Conservation (phyloP, 345 rosid genomes). For the Nasturtium officinale region DNA sequence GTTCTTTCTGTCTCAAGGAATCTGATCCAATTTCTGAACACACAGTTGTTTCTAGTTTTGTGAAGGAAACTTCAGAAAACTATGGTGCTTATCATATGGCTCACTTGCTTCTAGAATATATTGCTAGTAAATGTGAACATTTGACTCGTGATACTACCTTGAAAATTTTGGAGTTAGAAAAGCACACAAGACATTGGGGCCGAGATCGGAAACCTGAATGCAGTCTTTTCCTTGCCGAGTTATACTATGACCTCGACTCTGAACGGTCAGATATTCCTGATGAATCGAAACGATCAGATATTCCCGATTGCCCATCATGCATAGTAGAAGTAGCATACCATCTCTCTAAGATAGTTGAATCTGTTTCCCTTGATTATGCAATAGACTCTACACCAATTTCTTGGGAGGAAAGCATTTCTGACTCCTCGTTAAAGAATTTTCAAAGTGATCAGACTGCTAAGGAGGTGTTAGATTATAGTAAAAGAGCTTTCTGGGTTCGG, state of each 20-base stretch:
- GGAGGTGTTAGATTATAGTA: conserved; percentile 44
- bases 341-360: conserved; percentile 87
- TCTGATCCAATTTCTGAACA: conserved; percentile 53
- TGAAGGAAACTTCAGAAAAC: conserved; percentile 68
- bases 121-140: conserved; percentile 52
- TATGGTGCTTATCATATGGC: conserved; percentile 85
- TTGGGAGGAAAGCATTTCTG: conserved; percentile 37
- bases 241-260: conserved; percentile 74
- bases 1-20: conserved; percentile 46
- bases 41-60: conserved; percentile 55
- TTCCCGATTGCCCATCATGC: conserved; percentile 56
- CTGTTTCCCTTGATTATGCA: conserved; percentile 70
- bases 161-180: conserved; percentile 83
- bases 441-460: conserved; percentile 46
- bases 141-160: conserved; percentile 52
- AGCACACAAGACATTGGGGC: conserved; percentile 81
- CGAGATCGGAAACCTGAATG: conserved; percentile 82
- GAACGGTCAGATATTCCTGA: conserved; percentile 54
- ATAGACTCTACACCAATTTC: conserved; percentile 45
- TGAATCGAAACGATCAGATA: conserved; percentile 54
- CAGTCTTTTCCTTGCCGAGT: conserved; percentile 89
- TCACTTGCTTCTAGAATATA: conserved; percentile 86
- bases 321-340: conserved; percentile 77
- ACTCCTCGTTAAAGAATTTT: conserved; percentile 41
- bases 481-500: conserved; percentile 75